Evolutionary conservation across 495 filamentous ascomycete species (phyloP).

Genomic region (Halenospora varia): DNA sequence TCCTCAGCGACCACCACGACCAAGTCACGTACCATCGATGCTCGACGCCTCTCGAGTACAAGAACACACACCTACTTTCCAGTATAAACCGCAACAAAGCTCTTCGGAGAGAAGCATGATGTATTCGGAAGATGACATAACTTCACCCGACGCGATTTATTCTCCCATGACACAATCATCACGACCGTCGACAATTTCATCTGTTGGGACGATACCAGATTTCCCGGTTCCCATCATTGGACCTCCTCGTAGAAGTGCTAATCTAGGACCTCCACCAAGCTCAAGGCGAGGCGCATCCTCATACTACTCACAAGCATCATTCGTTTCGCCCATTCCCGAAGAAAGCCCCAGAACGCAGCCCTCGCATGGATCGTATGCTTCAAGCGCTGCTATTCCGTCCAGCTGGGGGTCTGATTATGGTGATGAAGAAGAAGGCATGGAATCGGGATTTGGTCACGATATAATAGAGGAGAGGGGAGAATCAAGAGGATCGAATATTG

Average conservation of each 20-base stretch:
- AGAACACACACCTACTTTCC: conserved; percentile 48
- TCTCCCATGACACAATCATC: conserved; percentile 36
- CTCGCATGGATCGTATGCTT: conserved; percentile 67
- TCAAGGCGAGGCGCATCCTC: conserved; percentile 64
- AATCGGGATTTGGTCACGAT: conserved; percentile 38
- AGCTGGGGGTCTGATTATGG: conserved; percentile 50
- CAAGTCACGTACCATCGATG: conserved; percentile 53
- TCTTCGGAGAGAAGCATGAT: conserved; percentile 1
- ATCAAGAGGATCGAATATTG: conserved; percentile 39
- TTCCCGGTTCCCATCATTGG: conserved; percentile 51
- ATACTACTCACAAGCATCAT: conserved; percentile 71
- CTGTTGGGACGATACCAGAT: conserved; percentile 44
- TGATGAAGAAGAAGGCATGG: conserved; percentile 15
- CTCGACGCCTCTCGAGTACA: conserved; percentile 45
- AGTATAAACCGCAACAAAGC: conserved; percentile 39
- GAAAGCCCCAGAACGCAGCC: conserved; percentile 57
- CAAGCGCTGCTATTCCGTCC: conserved; percentile 73
- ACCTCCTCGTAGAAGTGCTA: conserved; percentile 48
- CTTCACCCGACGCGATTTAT: conserved; percentile 21
- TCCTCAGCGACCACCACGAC: conserved; percentile 65
- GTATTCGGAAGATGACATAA: conserved; percentile 21
- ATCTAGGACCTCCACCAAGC: conserved; percentile 61
- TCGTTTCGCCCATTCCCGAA: conserved; percentile 85
- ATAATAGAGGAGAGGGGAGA: conserved; percentile 43
- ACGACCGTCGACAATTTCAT: conserved; percentile 51